These are phyloP conservation scores for Heliamphora exappendiculata DNA, from an alignment of 148 eudicot species.

Conservation along the genomic window DNA sequence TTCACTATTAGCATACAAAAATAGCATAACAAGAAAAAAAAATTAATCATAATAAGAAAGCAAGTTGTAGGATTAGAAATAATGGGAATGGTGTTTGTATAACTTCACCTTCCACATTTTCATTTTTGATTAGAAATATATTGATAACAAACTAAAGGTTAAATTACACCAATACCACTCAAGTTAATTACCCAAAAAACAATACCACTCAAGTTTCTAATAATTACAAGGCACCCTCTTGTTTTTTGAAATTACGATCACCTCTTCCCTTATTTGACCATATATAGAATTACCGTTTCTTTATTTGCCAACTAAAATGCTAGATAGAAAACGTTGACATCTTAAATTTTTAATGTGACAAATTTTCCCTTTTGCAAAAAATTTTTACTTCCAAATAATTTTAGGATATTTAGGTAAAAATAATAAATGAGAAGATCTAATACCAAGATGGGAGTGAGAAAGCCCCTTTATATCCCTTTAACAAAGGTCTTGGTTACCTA, in stretches of 20 bases:
- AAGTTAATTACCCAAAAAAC: too few species aligned
- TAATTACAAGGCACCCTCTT: too few species aligned
- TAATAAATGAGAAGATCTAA: not conserved
- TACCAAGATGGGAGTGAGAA: too few species aligned
- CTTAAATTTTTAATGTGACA: not conserved
- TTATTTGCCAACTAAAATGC: not conserved
- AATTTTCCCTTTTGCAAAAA: not conserved
- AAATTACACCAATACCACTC: not conserved
- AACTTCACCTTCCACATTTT: not conserved
- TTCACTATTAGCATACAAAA: not conserved
- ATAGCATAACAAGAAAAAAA: not conserved
- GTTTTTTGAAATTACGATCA: not conserved
- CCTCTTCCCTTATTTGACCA: too few species aligned
- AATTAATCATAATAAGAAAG: not conserved
- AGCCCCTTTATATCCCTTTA: too few species aligned
- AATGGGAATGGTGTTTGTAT: not conserved
- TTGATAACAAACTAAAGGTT: not conserved
- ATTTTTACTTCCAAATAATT: not conserved
- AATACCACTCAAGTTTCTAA: too few species aligned
- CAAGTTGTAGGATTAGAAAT: not conserved
- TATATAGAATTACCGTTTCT: not conserved
- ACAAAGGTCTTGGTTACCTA: too few species aligned
- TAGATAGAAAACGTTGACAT: not conserved
- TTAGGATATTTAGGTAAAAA: not conserved
- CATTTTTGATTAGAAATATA: not conserved